These are phyloP conservation scores for Clonostachys sp. DNA, from an alignment of 2,329 filamentous ascomycete species.

Conservation along the genomic window DNA sequence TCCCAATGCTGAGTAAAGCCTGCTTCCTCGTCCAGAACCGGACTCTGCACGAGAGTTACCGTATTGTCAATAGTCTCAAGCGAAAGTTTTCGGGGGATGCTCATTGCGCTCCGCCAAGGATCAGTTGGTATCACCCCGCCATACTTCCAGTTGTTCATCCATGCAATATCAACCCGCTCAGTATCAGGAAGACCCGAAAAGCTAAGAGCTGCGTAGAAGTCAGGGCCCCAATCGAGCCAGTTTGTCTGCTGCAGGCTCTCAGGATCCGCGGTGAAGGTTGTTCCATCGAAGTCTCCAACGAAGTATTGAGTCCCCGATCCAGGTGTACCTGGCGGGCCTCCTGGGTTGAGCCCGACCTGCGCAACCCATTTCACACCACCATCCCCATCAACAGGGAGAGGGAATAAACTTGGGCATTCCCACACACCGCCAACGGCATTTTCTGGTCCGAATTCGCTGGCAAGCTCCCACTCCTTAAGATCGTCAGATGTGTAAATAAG, in stretches of 20 bases:
- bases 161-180: slow-evolving; percentile 2
- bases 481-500: slow-evolving; percentile 3
- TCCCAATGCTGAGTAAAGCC: not conserved
- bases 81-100: slow-evolving; percentile 1
- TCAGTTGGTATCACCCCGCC: slow-evolving; percentile 1
- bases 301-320: slow-evolving; percentile 2
- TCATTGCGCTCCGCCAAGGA: slow-evolving; percentile 2
- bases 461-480: slow-evolving; percentile 1
- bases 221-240: slow-evolving; percentile 1
- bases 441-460: slow-evolving; percentile 1
- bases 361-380: not conserved
- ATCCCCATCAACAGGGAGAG: not conserved
- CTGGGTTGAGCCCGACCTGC: slow-evolving; percentile 3
- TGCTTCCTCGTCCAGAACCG: not conserved
- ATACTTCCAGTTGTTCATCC: slow-evolving; percentile 5
- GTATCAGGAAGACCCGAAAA: slow-evolving; percentile 1
- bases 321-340: slow-evolving; percentile 1
- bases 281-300: slow-evolving; percentile 3
- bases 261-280: not conserved
- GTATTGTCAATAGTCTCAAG: not conserved
- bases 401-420: slow-evolving; percentile 4
- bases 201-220: slow-evolving; percentile 2
- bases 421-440: slow-evolving; percentile 2
- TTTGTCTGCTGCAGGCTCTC: slow-evolving; percentile 1
- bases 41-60: not conserved